Evolutionary conservation across 1,284 basidiomycete species (phyloP), one percentile per base, ranked within the genome.

Genomic region (Cryptococcus amylolentus): DNA sequence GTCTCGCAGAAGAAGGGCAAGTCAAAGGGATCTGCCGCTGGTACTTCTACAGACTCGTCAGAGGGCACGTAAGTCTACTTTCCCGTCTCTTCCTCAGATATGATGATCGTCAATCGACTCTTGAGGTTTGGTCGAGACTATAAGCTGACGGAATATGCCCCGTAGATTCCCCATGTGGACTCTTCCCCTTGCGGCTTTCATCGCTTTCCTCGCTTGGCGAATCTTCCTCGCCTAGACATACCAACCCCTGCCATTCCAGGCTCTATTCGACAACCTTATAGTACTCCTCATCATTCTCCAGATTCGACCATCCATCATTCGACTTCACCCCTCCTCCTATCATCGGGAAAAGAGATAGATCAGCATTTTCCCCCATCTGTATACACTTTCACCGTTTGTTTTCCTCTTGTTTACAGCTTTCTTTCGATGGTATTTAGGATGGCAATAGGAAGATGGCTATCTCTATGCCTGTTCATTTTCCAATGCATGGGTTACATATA

Each of bases 141-240:
- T 23, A 27, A 43, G 26, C 41, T 50, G 49, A 50, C 16, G 20
- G 3, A 3, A 23, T 40, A n/a, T 27, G 37, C 23, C 3, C 41
- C 16, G 45, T 49, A 65, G 69, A 42, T 60, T 72, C 71, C 55
- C 65, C 26, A 55, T 57, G 37, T 69, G 66, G 62, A 54, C 75
- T 64, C 9, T 78, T 64, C 61, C 75, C 58, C 43, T 73, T 47
- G 67, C 76, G 40, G 37, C 72, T 51, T 52, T 73, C 61, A 61
- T 61, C 61, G 71, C 70, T 26, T 75, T 70, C 66, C 61, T 77
- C 54, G 73, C 73, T 39, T 78, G 73, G 73, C 64, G 75, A 43
- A 58, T 77, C 48, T 69, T 72, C 57, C 63, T 72, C 46, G 75
- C 76, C 49, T 77, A 69, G 60, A 26, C 12, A 20, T 47, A 7